phyloP scores from a whole-genome alignment of 768 basidiomycete species.

The Mycena latifolia region DNA sequence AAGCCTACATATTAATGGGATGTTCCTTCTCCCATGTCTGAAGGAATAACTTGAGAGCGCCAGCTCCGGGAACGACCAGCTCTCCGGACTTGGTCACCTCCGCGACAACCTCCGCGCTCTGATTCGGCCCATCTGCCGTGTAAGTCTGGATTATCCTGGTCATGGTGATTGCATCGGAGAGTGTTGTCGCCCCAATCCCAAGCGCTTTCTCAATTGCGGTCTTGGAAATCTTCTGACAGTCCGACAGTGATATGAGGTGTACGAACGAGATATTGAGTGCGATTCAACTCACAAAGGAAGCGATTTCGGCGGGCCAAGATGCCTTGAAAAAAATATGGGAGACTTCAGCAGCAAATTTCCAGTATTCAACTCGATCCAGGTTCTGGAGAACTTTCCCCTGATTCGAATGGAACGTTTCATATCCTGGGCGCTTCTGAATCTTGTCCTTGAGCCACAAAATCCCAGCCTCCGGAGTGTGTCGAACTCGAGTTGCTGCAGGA shows the following conservation, averaged over 20 bases:
- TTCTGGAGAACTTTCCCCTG: slow-evolving; percentile 6
- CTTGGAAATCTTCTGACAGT: slow-evolving; percentile 3
- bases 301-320: background rate
- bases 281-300: background rate
- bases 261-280: background rate
- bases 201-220: background rate
- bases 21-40: slow-evolving; percentile 6
- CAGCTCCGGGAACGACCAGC: background rate
- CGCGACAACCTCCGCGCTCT: background rate
- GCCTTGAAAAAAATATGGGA: background rate
- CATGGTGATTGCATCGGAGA: background rate
- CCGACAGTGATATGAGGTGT: background rate
- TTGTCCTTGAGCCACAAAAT: background rate
- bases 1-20: background rate
- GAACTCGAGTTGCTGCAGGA: background rate
- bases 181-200: background rate
- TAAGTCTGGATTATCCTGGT: background rate
- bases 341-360: background rate
- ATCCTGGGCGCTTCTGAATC: background rate
- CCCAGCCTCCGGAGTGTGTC: background rate
- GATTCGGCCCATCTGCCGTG: background rate
- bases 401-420: background rate
- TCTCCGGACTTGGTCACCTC: background rate
- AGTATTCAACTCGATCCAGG: slow-evolving; percentile 3
- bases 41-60: slow-evolving; percentile 5